These are phyloP conservation scores for Cenchrus fungigraminus DNA, from an alignment of 176 grass and related monocot genomes.

Conservation along the genomic window DNA sequence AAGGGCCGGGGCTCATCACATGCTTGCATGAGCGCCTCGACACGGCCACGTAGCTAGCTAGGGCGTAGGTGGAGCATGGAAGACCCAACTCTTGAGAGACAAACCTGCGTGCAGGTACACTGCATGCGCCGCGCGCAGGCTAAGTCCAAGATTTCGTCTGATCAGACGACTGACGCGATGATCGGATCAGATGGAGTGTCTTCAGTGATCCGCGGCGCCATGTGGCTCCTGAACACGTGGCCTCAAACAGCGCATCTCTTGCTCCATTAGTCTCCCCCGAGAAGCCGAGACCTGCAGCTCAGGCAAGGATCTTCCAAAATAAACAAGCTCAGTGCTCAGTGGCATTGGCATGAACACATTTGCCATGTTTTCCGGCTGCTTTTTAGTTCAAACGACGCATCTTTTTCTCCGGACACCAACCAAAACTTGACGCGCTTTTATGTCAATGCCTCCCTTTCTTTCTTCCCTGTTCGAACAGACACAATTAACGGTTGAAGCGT, in stretches of 20 bases:
- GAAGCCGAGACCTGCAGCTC: neutral
- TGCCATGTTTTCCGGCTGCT: neutral
- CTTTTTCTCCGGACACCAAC: neutral
- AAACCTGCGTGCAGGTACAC: conserved; percentile 11
- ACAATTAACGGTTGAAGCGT: neutral
- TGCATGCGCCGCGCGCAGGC: conserved; percentile 35
- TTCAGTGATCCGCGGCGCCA: neutral
- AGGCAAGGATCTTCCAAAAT: neutral
- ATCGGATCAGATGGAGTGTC: neutral
- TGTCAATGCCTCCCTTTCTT: neutral
- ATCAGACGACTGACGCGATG: neutral
- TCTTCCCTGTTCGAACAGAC: neutral
- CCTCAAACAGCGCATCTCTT: neutral
- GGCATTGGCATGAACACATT: conserved; percentile 16
- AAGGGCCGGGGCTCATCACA: conserved; percentile 24
- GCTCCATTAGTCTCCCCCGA: neutral
- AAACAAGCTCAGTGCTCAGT: neutral
- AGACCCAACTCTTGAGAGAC: conserved; percentile 20
- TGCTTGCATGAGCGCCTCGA: conserved; percentile 36
- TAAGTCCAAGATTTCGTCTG: conserved; percentile 40
- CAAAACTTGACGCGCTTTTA: neutral
- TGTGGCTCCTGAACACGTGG: conserved; percentile 20
- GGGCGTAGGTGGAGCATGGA: neutral
- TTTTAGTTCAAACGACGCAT: neutral
- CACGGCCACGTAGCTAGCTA: conserved; percentile 28